Conservation (phyloP, 179 eudicot genomes). For the Amaranthus tricolor region DNA sequence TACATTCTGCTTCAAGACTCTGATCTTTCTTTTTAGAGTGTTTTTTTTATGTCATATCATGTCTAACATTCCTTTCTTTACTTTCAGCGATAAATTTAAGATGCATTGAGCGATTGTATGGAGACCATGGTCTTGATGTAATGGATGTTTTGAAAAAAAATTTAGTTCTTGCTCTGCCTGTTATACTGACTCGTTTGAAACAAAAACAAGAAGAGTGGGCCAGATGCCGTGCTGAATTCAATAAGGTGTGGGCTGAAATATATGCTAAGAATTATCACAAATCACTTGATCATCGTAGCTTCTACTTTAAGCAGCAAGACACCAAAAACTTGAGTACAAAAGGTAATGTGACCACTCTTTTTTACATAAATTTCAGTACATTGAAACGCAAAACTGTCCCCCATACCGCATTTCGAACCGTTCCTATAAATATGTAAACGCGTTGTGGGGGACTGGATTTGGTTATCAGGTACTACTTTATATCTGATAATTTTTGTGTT, state of each 20-base stretch:
- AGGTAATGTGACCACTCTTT: conserved; percentile 30
- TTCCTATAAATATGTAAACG: too few species aligned
- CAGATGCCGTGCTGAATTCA: conserved; percentile 52
- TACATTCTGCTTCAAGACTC: conserved; percentile 26
- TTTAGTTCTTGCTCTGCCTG: conserved; percentile 70
- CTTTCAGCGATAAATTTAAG: conserved; percentile 71
- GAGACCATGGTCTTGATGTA: conserved; percentile 93
- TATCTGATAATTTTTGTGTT: not conserved
- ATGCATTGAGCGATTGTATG: conserved; percentile 87
- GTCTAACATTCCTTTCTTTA: conserved; percentile 23
- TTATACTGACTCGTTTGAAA: conserved; percentile 81
- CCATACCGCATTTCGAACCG: too few species aligned
- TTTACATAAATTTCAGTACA: not conserved
- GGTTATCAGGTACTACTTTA: not conserved
- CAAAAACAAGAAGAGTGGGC: conserved; percentile 92
- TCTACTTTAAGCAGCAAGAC: conserved; percentile 65
- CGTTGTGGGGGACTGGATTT: too few species aligned
- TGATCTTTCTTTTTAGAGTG: not conserved
- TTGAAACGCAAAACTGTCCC: too few species aligned
- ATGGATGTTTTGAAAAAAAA: conserved; percentile 78
- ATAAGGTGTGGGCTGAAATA: conserved; percentile 56
- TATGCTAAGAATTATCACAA: conserved; percentile 57
- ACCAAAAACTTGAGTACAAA: conserved; percentile 53
- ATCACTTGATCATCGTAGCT: conserved; percentile 64
- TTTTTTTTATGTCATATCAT: not conserved